Evolutionary conservation across 345 rosid genomes (phyloP).

Genomic region (Hevea brasiliensis): DNA sequence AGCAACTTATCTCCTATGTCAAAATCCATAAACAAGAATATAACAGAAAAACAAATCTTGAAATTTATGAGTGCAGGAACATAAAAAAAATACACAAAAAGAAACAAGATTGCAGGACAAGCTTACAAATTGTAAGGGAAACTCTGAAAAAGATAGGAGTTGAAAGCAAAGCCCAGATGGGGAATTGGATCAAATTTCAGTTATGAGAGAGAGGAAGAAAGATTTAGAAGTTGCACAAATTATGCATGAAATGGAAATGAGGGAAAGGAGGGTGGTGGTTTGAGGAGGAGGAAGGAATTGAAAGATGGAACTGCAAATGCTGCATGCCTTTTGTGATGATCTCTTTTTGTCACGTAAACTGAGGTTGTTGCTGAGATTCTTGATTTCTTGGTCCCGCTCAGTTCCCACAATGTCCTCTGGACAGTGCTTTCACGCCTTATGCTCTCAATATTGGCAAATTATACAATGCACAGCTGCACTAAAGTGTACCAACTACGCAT

Average conservation of each 20-base stretch:
- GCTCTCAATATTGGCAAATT: too few relatives aligned
- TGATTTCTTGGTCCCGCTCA: too few relatives aligned
- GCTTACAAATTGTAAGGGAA: too few relatives aligned
- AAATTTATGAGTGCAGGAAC: too few relatives aligned
- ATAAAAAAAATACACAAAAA: too few relatives aligned
- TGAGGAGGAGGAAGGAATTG: background rate
- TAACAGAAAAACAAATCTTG: background rate
- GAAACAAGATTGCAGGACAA: too few relatives aligned
- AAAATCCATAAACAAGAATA: background rate
- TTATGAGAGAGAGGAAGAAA: background rate
- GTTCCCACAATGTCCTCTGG: too few relatives aligned
- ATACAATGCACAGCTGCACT: too few relatives aligned
- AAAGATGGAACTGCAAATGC: slow-evolving; percentile 2
- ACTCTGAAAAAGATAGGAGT: too few relatives aligned
- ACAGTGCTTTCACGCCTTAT: too few relatives aligned
- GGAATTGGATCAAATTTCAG: background rate
- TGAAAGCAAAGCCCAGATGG: background rate
- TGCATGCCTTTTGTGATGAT: slow-evolving; percentile 7
- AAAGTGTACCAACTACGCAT: too few relatives aligned
- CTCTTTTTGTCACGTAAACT: background rate
- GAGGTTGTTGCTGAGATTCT: too few relatives aligned
- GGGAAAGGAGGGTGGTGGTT: background rate
- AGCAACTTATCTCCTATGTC: background rate
- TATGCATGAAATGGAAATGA: background rate
- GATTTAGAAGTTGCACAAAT: background rate